phyloP scores from a whole-genome alignment of 495 filamentous ascomycete species.

The Aspergillus bridgeri region DNA sequence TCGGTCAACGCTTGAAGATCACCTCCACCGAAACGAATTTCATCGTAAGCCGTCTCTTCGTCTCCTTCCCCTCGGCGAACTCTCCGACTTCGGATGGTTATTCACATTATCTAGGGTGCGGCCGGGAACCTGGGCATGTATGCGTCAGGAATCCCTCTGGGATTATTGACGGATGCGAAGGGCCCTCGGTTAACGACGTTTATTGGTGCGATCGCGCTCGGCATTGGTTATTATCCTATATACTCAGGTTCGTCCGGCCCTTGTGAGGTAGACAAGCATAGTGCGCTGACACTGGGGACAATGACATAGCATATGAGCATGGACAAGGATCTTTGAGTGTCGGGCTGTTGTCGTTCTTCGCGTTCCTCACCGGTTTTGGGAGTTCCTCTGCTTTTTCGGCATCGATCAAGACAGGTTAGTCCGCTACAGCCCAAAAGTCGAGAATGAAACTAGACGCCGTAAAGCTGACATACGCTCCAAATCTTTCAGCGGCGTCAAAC shows the following conservation, averaged over 20 bases:
- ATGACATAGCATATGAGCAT: conserved; percentile 40
- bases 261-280: background rate
- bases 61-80: background rate
- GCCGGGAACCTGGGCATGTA: conserved; percentile 98
- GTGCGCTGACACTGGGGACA: background rate
- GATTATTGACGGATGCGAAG: conserved; percentile 78
- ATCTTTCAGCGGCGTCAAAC: conserved; percentile 71
- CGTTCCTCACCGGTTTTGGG: conserved; percentile 80
- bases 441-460: conserved; percentile 1
- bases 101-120: conserved; percentile 54
- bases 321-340: conserved; percentile 61
- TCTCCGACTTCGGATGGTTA: conserved; percentile 2
- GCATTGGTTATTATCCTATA: conserved; percentile 77
- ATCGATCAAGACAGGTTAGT: conserved; percentile 70
- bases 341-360: conserved; percentile 71
- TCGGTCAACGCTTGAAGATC: conserved; percentile 78
- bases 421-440: background rate
- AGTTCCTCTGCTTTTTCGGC: conserved; percentile 84
- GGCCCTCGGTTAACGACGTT: conserved; percentile 77
- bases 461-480: conserved; percentile 7
- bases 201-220: conserved; percentile 66
- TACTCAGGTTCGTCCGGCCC: conserved; percentile 49
- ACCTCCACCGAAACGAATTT: conserved; percentile 87
- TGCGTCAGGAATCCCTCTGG: conserved; percentile 81
- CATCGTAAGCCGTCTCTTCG: conserved; percentile 56